Evolutionary conservation across 2,329 filamentous ascomycete species (phyloP), one percentile per base, ranked within the genome.

Genomic region (Chalaropsis ovoidea): DNA sequence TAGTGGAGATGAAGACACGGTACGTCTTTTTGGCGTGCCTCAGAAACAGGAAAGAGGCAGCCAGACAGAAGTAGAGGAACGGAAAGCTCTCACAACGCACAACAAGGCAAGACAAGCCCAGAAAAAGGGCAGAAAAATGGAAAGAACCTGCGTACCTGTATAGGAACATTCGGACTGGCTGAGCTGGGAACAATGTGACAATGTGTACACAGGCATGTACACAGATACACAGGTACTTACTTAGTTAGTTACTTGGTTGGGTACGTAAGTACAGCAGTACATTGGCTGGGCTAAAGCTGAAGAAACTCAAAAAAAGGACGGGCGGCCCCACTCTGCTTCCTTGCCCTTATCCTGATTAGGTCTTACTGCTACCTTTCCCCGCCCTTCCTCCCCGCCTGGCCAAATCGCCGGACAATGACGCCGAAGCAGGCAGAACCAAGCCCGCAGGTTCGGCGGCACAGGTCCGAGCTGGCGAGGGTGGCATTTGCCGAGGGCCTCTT

Each of bases 281-380:
- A n/a, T 15, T 24, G 47, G 47, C 47, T 49, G 24, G 19, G 43
- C 19, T 49, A 8, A 52, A 52, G 47, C 47, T 52, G 47, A 13
- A 52, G 47, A 52, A 24, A 52, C 45, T 49, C n/a, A 52, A 52
- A 52, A 52, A 52, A 39, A 39, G 35, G 35, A 39, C 35, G 24
- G 2, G 52, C 0, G 2, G 52, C 0, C 52, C 52, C 52, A 56
- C 27, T 56, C 22, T 47, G 4, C 15, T 56, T 24, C 24, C 47
- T 11, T 52, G 31, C n/a, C 6, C 45, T 49, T 49, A 24, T 11
- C 45, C n/a, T 49, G 1, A 19, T 52, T 52, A 13, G 47, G 47
- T 24, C 8, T 52, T 19, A 15, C 47, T 52, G 24, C 52, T 56
- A 31, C 24, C 52, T 56, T 56, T 35, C 52, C 52, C 52, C 24